Base-by-base conservation (phyloP, 768 basidiomycete genomes). In the Inosperma sp. region DNA sequence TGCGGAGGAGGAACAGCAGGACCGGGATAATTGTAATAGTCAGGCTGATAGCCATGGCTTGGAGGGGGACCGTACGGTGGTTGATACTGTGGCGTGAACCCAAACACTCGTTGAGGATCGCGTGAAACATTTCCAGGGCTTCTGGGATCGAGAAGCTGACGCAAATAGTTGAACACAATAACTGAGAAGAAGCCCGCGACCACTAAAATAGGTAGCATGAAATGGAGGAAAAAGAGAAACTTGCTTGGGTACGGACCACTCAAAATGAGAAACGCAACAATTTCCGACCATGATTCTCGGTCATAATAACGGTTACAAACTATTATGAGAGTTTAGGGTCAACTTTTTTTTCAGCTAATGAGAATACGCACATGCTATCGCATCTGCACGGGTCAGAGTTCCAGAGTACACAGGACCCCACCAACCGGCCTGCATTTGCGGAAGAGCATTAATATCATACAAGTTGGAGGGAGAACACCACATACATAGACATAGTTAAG, bases 121-220 rank as follows among this genome's bases (percentile, higher is more conserved):
- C 81, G 80, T 10, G 67, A 60, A 34, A 73, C 57, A 62, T 84
- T 83, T 46, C 68, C 76, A 31, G 73, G 65, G 55, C 79, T 79
- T 3, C 76, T 65, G 1, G 90, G 89, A 64, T 90, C 84, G 27
- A 83, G 75, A 2, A 82, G 61, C 67, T 93, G 90, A 19, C 84
- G 83, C 61, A 86, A 82, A 71, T 83, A 93, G 12, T 76, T 73
- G 62, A 85, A 86, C 2, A 83, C 79, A 57, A 88, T 59, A 41
- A 75, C 55, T n/a, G 79, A 76, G 73, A 90, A 88, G 52, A 91
- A 62, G 30, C 72, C 56, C 36, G 76, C 73, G 40, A 86, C 58
- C 41, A 81, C 83, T 87, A 57, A 2, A 23, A 30, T 44, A 23
- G 37, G 27, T 37, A 31, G 27, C 34, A 37, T 29, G 49, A 34